These are phyloP conservation scores for Phytophthora constricta DNA, from an alignment of 352 stramenopile species.

Conservation along the genomic window DNA sequence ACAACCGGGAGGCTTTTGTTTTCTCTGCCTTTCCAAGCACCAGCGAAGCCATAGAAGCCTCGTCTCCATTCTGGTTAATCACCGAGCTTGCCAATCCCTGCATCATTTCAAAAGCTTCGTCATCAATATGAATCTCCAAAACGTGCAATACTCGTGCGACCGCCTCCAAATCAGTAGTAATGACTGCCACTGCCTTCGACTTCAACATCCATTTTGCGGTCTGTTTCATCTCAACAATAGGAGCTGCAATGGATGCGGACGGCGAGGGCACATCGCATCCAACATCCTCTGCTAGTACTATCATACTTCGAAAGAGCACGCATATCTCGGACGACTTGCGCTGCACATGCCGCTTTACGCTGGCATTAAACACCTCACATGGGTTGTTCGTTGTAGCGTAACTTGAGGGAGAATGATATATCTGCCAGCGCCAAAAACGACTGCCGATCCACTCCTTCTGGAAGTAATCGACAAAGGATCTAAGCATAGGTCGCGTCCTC, in stretches of 20 bases:
- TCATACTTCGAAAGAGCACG: conserved; percentile 9
- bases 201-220: conserved; percentile 24
- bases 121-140: conserved; percentile 12
- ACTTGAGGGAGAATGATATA: conserved; percentile 15
- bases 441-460: conserved; percentile 6
- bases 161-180: not conserved
- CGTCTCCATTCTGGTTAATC: not conserved
- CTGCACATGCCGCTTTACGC: conserved; percentile 23
- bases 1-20: conserved; percentile 1
- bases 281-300: conserved; percentile 5
- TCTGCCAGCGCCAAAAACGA: conserved; percentile 25
- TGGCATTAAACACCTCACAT: conserved; percentile 31
- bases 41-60: not conserved
- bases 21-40: conserved; percentile 5
- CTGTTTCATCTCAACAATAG: conserved; percentile 13
- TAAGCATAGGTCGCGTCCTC: not conserved
- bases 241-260: not conserved
- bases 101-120: not conserved
- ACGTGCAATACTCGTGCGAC: conserved; percentile 13
- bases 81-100: conserved; percentile 1
- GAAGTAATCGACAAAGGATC: conserved; percentile 13
- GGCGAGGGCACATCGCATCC: not conserved
- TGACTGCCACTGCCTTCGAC: conserved; percentile 1
- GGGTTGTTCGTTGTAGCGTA: conserved; percentile 28
- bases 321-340: conserved; percentile 10